Evolutionary conservation across 2,329 filamentous ascomycete species (phyloP).

Genomic region (Didymella pinodella): DNA sequence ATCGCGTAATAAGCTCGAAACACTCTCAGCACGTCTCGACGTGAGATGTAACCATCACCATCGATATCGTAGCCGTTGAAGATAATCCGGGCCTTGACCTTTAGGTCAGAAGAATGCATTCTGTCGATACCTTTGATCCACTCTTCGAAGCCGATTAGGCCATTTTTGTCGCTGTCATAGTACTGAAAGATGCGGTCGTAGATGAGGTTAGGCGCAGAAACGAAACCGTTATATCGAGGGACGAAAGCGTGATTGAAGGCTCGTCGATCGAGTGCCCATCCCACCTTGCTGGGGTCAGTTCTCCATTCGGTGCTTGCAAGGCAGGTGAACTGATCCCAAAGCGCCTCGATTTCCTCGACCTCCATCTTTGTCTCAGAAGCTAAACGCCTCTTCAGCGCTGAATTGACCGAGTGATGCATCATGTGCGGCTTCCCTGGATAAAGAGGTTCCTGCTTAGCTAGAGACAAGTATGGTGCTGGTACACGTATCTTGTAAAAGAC

Average conservation of each 20-base stretch:
- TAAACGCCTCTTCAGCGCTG: conserved; percentile 70
- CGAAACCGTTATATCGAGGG: conserved; percentile 79
- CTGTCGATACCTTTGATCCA: conserved; percentile 83
- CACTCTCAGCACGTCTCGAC: conserved; percentile 88
- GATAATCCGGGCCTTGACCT: conserved; percentile 63
- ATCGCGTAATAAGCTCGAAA: conserved; percentile 92
- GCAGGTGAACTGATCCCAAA: conserved; percentile 97
- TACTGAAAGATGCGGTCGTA: conserved; percentile 97
- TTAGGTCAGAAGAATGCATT: conserved; percentile 59
- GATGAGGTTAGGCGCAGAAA: conserved; percentile 84
- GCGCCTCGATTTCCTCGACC: conserved; percentile 84
- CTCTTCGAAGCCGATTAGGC: conserved; percentile 89
- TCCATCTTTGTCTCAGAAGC: conserved; percentile 64
- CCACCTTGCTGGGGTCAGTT: conserved; percentile 78
- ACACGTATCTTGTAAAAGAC: conserved; percentile 96
- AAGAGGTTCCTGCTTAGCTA: conserved; percentile 67
- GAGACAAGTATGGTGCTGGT: conserved; percentile 82
- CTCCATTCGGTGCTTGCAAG: conserved; percentile 87
- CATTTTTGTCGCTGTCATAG: conserved; percentile 90
- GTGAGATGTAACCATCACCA: conserved; percentile 81
- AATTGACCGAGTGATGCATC: conserved; percentile 72
- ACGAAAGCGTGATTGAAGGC: conserved; percentile 93
- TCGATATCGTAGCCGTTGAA: conserved; percentile 94
- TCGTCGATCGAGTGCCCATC: conserved; percentile 86
- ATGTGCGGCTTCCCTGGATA: conserved; percentile 72